Evolutionary conservation across 441 rosid species (phyloP).

Genomic region (Dalechampia spathulata): DNA sequence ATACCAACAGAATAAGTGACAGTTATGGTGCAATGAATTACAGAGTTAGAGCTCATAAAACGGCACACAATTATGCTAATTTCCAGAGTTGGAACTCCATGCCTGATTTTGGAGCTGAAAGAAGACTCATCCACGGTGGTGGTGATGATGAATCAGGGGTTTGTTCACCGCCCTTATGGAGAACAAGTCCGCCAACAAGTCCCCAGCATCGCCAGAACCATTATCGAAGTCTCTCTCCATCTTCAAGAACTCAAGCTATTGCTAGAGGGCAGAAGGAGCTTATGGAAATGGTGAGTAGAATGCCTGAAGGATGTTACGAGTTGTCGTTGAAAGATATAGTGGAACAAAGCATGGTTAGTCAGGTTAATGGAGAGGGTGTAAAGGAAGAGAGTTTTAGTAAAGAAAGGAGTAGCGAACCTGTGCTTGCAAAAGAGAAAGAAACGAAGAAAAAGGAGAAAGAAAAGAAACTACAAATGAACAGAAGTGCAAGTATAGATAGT

Average conservation of each 20-base stretch:
- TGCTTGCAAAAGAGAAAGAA: neutral
- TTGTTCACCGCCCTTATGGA: slow-evolving; percentile 63
- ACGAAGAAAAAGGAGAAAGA: slow-evolving; percentile 19
- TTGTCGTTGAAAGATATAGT: slow-evolving; percentile 75
- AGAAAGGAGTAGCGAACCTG: neutral
- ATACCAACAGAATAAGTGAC: neutral
- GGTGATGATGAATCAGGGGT: slow-evolving; percentile 39
- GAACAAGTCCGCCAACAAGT: slow-evolving; percentile 37
- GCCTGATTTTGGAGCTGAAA: neutral
- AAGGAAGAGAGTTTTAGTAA: slow-evolving; percentile 14
- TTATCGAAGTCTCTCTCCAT: slow-evolving; percentile 51
- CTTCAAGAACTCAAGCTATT: slow-evolving; percentile 59
- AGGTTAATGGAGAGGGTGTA: slow-evolving; percentile 17
- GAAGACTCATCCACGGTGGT: slow-evolving; percentile 17
- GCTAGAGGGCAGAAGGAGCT: slow-evolving; percentile 82
- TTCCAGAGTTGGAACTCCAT: slow-evolving; percentile 10
- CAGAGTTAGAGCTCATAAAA: slow-evolving; percentile 8
- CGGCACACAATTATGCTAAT: slow-evolving; percentile 13
- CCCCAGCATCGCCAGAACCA: slow-evolving; percentile 29
- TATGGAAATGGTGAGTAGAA: slow-evolving; percentile 82
- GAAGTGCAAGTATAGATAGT: slow-evolving; percentile 28
- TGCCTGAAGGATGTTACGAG: slow-evolving; percentile 91
- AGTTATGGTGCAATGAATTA: slow-evolving; percentile 7
- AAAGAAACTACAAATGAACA: slow-evolving; percentile 16
- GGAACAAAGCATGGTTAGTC: slow-evolving; percentile 26